Percentiles rank a stretch among this genome's conserved stretches.
Evolutionary conservation across 352 stramenopile species (phyloP).

Genomic region (Discostella stelligera): DNA sequence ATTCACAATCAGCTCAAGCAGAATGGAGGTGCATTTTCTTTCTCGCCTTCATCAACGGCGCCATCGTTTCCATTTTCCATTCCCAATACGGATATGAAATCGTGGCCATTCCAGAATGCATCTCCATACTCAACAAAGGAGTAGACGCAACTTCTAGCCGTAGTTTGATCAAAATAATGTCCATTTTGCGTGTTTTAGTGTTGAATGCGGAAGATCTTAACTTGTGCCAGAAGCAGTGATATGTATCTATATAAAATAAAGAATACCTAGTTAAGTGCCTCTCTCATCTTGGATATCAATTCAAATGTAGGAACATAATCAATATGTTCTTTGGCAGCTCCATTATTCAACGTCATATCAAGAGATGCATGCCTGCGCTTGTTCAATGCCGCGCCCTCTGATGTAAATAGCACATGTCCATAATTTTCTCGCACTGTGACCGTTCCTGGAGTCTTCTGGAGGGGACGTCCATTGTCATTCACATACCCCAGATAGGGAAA

Average conservation of each 20-base stretch:
- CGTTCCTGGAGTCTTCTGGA: not conserved
- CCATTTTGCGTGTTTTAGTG: no score
- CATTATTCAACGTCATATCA: no score
- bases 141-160: not conserved
- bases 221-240: no score
- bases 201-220: no score
- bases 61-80: constrained; percentile 1
- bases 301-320: no score
- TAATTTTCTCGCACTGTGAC: constrained; percentile 18
- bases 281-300: no score
- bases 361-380: no score
- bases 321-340: no score
- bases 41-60: not conserved
- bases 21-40: not conserved
- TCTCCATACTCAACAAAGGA: constrained; percentile 2
- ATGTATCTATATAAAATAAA: no score
- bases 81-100: not conserved
- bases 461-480: not conserved
- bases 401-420: constrained; percentile 25
- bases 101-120: constrained; percentile 8
- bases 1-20: constrained; percentile 19
- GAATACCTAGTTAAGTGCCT: no score
- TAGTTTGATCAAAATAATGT: no score
- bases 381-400: constrained; percentile 21
- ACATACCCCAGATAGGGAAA: constrained; percentile 21